These are phyloP conservation scores for Fusarium sp. DNA, from an alignment of 2,329 filamentous ascomycete genomes.

Conservation along the genomic window DNA sequence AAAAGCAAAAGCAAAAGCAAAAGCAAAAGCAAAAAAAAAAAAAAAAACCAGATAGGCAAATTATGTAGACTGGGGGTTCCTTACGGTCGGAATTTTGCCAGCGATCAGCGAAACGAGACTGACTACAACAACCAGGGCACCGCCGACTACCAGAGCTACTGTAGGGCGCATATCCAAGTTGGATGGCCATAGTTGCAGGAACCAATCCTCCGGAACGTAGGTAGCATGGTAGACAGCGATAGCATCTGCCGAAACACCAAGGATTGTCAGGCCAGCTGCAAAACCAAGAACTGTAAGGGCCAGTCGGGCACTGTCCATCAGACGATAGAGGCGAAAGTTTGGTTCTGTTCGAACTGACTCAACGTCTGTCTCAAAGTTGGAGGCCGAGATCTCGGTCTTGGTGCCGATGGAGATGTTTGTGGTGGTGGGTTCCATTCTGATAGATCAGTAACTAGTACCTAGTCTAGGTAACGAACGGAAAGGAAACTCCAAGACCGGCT, in stretches of 20 bases:
- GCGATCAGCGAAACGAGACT: slow-evolving; percentile 62
- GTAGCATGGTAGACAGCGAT: slow-evolving; percentile 68
- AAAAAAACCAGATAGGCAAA: slow-evolving; percentile 1
- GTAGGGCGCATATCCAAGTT: slow-evolving; percentile 69
- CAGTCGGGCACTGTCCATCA: slow-evolving; percentile 59
- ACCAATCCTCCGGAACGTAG: slow-evolving; percentile 58
- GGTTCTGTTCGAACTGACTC: slow-evolving; percentile 52
- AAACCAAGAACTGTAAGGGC: slow-evolving; percentile 64
- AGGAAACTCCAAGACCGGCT: slow-evolving; percentile 25
- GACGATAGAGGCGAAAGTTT: slow-evolving; percentile 54
- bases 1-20: slow-evolving; percentile 5
- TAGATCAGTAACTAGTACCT: neutral
- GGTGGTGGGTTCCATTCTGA: slow-evolving; percentile 27
- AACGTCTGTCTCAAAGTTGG: slow-evolving; percentile 63
- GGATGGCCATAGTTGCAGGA: slow-evolving; percentile 69
- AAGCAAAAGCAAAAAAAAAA: neutral
- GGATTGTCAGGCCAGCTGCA: slow-evolving; percentile 62
- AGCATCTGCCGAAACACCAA: slow-evolving; percentile 67
- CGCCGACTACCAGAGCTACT: slow-evolving; percentile 64
- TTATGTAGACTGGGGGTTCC: slow-evolving; percentile 44
- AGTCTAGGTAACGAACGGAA: slow-evolving; percentile 12
- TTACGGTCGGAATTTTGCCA: slow-evolving; percentile 63
- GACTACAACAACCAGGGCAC: slow-evolving; percentile 61
- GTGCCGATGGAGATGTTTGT: slow-evolving; percentile 45
- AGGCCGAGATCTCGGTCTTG: slow-evolving; percentile 57